A percentile compares a stretch with the other conserved stretches of the same genome.
These are phyloP conservation scores for Trichoderma koningii DNA, from an alignment of 2,329 filamentous ascomycete genomes.

Conservation along the genomic window DNA sequence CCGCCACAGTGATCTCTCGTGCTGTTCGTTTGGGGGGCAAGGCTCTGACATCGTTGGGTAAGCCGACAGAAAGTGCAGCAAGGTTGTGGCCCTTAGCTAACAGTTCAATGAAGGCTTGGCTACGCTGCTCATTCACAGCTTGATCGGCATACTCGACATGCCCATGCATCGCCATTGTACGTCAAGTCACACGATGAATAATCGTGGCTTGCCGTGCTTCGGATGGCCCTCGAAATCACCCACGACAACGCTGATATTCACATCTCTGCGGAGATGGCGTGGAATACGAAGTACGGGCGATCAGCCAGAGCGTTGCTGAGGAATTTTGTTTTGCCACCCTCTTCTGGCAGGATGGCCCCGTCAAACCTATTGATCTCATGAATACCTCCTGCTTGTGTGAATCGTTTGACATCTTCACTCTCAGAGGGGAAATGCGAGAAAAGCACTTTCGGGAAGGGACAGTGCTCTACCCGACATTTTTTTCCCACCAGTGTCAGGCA, in stretches of 20 bases:
- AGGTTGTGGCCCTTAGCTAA: background rate
- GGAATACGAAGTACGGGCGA: background rate
- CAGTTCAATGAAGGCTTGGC: background rate
- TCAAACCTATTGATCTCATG: background rate
- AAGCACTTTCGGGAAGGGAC: slow-evolving; percentile 2
- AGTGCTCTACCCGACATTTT: slow-evolving; percentile 22
- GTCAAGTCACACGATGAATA: background rate
- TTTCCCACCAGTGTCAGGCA: background rate
- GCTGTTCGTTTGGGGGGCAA: background rate
- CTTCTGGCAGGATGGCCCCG: background rate
- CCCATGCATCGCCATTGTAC: background rate
- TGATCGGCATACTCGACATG: background rate
- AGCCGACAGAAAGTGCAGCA: background rate
- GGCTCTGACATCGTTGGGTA: background rate
- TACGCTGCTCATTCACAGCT: background rate
- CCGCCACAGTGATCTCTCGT: background rate
- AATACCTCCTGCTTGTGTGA: background rate
- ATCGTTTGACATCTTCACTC: background rate
- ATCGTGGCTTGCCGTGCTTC: background rate
- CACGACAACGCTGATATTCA: background rate
- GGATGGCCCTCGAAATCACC: background rate
- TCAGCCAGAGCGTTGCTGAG: background rate
- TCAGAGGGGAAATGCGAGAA: background rate
- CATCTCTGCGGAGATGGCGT: background rate
- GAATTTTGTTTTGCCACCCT: background rate